phyloP scores from a whole-genome alignment of 2,329 filamentous ascomycete species.

The Emydomyces testavorans region DNA sequence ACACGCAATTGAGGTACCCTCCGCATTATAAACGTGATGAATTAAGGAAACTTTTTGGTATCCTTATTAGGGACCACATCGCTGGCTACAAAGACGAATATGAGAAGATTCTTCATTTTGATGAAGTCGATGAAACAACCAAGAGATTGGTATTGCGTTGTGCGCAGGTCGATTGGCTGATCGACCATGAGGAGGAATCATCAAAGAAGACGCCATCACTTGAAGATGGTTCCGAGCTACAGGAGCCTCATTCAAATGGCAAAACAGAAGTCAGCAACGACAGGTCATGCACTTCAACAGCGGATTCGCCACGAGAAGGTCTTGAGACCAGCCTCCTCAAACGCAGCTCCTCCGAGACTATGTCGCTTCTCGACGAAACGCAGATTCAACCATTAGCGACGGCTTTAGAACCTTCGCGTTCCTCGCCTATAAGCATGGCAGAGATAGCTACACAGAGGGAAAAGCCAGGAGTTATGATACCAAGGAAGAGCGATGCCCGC shows the following conservation, averaged over 20 bases:
- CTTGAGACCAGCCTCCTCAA: neutral
- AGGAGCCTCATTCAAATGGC: neutral
- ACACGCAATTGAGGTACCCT: conserved; percentile 77
- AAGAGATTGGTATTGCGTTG: conserved; percentile 38
- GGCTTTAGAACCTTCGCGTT: conserved; percentile 55
- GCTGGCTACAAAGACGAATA: conserved; percentile 39
- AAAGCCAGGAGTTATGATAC: conserved; percentile 71
- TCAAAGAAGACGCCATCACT: conserved; percentile 20
- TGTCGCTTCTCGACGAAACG: conserved; percentile 19
- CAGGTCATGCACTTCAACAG: neutral
- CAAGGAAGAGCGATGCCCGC: conserved; percentile 44
- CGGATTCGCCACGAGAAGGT: neutral
- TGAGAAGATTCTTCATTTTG: conserved; percentile 40
- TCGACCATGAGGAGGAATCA: conserved; percentile 23
- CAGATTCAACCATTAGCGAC: conserved; percentile 47
- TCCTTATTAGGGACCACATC: conserved; percentile 63
- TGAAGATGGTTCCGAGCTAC: conserved; percentile 4
- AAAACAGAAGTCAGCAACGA: neutral
- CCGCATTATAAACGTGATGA: conserved; percentile 89
- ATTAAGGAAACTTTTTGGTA: conserved; percentile 60
- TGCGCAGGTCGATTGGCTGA: conserved; percentile 38
- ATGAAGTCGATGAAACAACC: conserved; percentile 41
- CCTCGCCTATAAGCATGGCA: conserved; percentile 62
- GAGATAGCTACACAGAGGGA: conserved; percentile 71
- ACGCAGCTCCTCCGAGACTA: conserved; percentile 22